Evolutionary conservation across 306 rosid species (phyloP), one percentile per base, ranked within the genome.

Genomic region (Parietaria judaica): DNA sequence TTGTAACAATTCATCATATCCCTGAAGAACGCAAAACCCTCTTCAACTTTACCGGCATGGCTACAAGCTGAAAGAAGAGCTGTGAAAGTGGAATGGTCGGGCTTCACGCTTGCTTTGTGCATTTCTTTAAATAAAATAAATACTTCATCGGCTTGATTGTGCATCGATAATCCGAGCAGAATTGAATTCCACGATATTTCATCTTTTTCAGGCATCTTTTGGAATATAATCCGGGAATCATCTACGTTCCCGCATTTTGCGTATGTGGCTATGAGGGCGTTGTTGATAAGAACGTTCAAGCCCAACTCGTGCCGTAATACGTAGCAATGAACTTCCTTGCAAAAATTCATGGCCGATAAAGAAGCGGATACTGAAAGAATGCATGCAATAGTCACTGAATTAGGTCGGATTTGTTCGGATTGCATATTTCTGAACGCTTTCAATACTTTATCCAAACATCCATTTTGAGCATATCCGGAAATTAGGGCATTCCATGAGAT

Each of bases 221-320:
- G 70, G 58, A 78, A 78, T 53, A 78, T 1, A 31, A 34, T 61
- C 64, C 38, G 52, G 36, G 82, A 73, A 64, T 73, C 66, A 16
- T 57, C 39, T 56, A 78, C 53, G 49, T 78, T 74, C 48, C 82
- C 82, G 59, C 79, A 78, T 63, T 69, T 78, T 34, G 79, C 79
- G 58, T 69, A 73, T 7, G 82, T 51, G 11, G 79, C 48, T 51
- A 73, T 66, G n/a, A 77, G 72, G 53, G 78, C 60, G 69, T 77
- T 77, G 52, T 54, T 54, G 39, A 68, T 61, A 11, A 69, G 78
- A 73, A 65, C 63, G 54, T 61, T 70, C 48, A 69, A 70, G 39
- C 63, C 62, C 36, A 72, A 60, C 14, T 71, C 60, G 47, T 36
- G 66, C 53, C 78, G 66, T 46, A 65, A 44, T 44, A 77, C 46